These are phyloP conservation scores for Pichia sporocuriosa DNA, from an alignment of 805 yeast species.

Conservation along the genomic window DNA sequence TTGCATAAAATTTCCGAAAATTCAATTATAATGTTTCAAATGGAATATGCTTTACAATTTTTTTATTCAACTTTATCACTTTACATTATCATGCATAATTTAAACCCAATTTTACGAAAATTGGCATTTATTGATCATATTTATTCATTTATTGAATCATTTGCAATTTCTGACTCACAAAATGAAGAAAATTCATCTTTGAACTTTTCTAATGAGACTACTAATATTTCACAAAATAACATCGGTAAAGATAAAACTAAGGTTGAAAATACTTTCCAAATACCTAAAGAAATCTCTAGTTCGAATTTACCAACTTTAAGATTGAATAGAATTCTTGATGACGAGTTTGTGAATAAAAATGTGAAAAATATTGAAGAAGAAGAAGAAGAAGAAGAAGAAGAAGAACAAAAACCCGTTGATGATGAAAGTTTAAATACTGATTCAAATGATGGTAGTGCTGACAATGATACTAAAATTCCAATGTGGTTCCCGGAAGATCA, in stretches of 20 bases:
- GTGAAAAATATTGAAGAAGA: too few species aligned
- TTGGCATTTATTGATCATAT: constrained; percentile 8
- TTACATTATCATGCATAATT: constrained; percentile 25
- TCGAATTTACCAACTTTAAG: constrained; percentile 6
- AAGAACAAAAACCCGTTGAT: neutral
- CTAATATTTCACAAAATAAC: neutral
- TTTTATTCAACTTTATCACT: constrained; percentile 25
- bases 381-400: neutral
- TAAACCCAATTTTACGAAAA: constrained; percentile 22
- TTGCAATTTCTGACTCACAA: constrained; percentile 4
- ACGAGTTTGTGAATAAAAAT: neutral
- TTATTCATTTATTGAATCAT: constrained; percentile 7
- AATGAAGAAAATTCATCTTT: neutral
- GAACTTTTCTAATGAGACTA: neutral
- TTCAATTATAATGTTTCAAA: constrained; percentile 16
- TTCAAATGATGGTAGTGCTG: neutral
- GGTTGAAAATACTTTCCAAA: constrained; percentile 7
- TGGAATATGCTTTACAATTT: constrained; percentile 26
- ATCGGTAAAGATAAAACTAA: neutral
- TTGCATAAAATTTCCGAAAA: constrained; percentile 15
- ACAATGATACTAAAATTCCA: constrained; percentile 13
- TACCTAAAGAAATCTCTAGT: constrained; percentile 5
- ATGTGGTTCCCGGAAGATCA: constrained; percentile 30
- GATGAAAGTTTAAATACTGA: neutral
- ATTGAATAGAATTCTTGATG: neutral